Conservation (phyloP, 768 basidiomycete species). For the Kwoniella dejecticola region DNA sequence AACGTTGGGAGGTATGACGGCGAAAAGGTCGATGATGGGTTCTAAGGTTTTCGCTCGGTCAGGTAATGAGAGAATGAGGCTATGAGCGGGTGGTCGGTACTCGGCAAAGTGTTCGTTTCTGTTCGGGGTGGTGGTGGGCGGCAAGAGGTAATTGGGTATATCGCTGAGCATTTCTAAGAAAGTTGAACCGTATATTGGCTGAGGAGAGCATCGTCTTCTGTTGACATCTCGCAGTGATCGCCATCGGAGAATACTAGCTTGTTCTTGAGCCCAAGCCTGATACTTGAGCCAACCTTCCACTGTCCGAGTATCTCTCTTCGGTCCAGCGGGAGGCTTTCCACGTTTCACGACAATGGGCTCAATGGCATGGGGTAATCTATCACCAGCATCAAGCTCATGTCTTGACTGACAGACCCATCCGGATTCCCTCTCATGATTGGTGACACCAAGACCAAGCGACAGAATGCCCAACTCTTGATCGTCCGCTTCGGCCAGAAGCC, state of each 20-base stretch:
- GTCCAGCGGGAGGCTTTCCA: constrained; percentile 54
- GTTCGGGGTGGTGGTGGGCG: constrained; percentile 13
- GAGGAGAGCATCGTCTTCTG: constrained; percentile 64
- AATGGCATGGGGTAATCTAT: constrained; percentile 40
- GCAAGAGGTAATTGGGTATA: constrained; percentile 54
- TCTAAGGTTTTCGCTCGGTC: constrained; percentile 64
- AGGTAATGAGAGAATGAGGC: constrained; percentile 67
- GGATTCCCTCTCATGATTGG: constrained; percentile 63
- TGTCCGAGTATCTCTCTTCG: constrained; percentile 73
- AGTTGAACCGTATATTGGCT: constrained; percentile 56
- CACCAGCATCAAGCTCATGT: constrained; percentile 44
- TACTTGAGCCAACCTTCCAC: constrained; percentile 70
- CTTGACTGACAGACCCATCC: constrained; percentile 33
- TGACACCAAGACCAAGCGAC: constrained; percentile 63
- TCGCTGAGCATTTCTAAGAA: constrained; percentile 49
- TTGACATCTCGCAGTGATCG: constrained; percentile 74
- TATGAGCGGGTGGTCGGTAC: constrained; percentile 55
- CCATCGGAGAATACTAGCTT: constrained; percentile 66
- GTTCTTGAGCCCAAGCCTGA: constrained; percentile 60
- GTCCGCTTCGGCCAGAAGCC: constrained; percentile 48
- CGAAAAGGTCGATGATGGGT: constrained; percentile 67
- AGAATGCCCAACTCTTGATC: constrained; percentile 57
- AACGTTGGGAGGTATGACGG: constrained; percentile 75
- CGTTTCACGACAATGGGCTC: constrained; percentile 14
- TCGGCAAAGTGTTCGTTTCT: constrained; percentile 30